Conservation (phyloP, 1,139 yeast genomes). For the Magnusiomyces paraingens region DNA sequence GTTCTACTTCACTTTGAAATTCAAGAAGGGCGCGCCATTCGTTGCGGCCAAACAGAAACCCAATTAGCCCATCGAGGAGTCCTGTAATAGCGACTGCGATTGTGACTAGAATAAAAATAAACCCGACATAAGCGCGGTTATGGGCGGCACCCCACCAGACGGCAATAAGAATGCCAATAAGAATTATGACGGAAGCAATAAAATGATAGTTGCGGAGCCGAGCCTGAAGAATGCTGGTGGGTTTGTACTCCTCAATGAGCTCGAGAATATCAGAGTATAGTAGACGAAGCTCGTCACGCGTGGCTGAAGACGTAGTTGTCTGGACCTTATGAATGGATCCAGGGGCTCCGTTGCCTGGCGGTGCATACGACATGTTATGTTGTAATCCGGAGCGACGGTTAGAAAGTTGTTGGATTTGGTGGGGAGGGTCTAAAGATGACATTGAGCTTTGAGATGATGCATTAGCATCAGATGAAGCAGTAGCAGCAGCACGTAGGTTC, state of each 20-base stretch:
- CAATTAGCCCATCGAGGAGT: conserved; percentile 67
- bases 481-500: too few relatives aligned
- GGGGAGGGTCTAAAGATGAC: too few relatives aligned
- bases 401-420: too few relatives aligned
- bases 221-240: conserved; percentile 54
- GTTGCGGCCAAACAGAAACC: conserved; percentile 67
- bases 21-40: conserved; percentile 76
- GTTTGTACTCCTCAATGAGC: conserved; percentile 50
- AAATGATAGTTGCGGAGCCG: conserved; percentile 64
- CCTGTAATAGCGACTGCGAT: conserved; percentile 58
- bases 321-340: too few relatives aligned
- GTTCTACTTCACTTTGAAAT: conserved; percentile 36
- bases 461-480: too few relatives aligned
- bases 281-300: conserved; percentile 16
- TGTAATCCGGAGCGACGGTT: too few relatives aligned
- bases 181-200: conserved; percentile 43
- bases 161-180: conserved; percentile 49
- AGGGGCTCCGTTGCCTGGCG: too few relatives aligned
- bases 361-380: too few relatives aligned
- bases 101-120: conserved; percentile 45
- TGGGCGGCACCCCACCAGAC: conserved; percentile 52
- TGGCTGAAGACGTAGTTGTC: too few relatives aligned
- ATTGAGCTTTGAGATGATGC: too few relatives aligned
- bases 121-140: conserved; percentile 47
- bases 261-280: conserved; percentile 52